Percentiles rank a stretch among this genome's conserved stretches.
phyloP scores from a whole-genome alignment of 164 flowering plant genomes.

The Warburgia ugandensis region DNA sequence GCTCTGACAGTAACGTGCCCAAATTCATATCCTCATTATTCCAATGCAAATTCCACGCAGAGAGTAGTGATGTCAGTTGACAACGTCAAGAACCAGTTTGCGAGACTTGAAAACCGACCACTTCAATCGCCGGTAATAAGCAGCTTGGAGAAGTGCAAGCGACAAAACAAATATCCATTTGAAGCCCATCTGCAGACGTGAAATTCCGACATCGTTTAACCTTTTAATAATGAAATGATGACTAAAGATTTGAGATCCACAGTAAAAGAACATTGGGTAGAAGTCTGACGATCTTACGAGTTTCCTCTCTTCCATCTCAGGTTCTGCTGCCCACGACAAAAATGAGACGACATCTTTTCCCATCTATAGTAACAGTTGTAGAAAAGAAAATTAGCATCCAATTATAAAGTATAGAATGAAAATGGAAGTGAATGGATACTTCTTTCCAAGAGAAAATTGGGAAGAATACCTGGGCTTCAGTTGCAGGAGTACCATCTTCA shows the following conservation, averaged over 20 bases:
- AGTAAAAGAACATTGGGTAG: neutral
- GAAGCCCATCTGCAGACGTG: slow-evolving; percentile 29
- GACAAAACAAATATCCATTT: slow-evolving; percentile 36
- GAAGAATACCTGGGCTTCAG: slow-evolving; percentile 45
- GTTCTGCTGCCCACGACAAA: slow-evolving; percentile 59
- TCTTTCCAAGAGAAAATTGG: neutral
- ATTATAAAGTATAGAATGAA: neutral
- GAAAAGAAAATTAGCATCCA: neutral
- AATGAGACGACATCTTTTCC: slow-evolving; percentile 51
- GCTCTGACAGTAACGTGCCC: too few relatives aligned
- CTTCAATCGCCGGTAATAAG: slow-evolving; percentile 32
- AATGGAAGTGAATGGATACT: neutral
- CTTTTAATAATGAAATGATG: too few relatives aligned
- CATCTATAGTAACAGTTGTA: slow-evolving; percentile 27
- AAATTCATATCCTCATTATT: too few relatives aligned
- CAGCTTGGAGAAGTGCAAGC: slow-evolving; percentile 35
- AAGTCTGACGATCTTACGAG: slow-evolving; percentile 14
- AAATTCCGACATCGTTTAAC: too few relatives aligned
- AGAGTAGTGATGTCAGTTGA: slow-evolving; percentile 18
- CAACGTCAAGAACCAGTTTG: slow-evolving; percentile 28
- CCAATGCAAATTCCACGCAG: too few relatives aligned
- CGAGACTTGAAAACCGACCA: slow-evolving; percentile 35
- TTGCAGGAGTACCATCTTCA: slow-evolving; percentile 54
- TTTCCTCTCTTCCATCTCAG: slow-evolving; percentile 60
- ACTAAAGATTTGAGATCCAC: neutral